These are phyloP conservation scores for Saraca asoca DNA, from an alignment of 331 rosid species.

Conservation along the genomic window DNA sequence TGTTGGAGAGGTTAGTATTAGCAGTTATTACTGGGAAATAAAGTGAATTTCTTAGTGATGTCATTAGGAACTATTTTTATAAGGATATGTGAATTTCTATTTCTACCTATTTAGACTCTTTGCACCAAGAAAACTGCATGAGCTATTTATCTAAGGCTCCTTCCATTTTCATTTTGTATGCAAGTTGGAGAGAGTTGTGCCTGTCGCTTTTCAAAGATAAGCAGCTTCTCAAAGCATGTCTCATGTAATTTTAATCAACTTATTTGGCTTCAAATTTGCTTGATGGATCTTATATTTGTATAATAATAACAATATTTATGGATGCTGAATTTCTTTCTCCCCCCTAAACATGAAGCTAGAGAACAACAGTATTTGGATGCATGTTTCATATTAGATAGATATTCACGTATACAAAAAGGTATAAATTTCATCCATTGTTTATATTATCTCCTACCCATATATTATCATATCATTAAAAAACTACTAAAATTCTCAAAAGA, in stretches of 20 bases:
- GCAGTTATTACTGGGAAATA: constrained; percentile 10
- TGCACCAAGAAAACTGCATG: constrained; percentile 11
- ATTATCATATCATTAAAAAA: too few relatives aligned
- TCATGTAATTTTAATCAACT: constrained; percentile 15
- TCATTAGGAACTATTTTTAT: not conserved
- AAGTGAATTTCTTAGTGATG: constrained; percentile 3
- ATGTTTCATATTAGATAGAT: too few relatives aligned
- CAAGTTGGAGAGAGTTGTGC: constrained; percentile 25
- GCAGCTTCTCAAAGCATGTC: constrained; percentile 14
- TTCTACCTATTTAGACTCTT: not conserved
- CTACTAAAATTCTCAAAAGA: too few relatives aligned
- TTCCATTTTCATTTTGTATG: not conserved
- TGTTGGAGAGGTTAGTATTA: constrained; percentile 40
- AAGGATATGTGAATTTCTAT: constrained; percentile 1
- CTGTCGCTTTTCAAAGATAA: constrained; percentile 10
- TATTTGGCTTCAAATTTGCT: constrained; percentile 8
- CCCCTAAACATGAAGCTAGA: too few relatives aligned
- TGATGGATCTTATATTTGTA: not conserved
- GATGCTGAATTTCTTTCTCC: too few relatives aligned
- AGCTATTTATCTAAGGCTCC: constrained; percentile 14
- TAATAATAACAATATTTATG: too few relatives aligned
- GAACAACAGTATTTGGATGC: too few relatives aligned
- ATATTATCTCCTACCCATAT: too few relatives aligned
- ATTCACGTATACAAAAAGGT: too few relatives aligned
- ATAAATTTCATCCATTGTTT: too few relatives aligned